A percentile compares a stretch with the other conserved stretches of the same genome.
Evolutionary conservation across 2,329 filamentous ascomycete species (phyloP).

Genomic region (Cordyceps sp.): DNA sequence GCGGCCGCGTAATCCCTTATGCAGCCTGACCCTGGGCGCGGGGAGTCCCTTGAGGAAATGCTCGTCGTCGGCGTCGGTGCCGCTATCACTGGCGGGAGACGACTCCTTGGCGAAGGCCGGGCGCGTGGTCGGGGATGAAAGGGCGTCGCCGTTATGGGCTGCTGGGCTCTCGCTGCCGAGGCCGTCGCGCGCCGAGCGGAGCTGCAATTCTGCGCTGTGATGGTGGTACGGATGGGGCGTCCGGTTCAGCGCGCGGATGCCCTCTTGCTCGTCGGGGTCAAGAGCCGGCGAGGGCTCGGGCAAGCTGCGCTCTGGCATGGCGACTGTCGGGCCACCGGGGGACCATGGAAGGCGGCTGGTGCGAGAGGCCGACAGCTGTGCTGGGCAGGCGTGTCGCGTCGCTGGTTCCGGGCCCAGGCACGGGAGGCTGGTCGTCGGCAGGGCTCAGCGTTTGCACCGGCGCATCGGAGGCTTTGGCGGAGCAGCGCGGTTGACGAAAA

Average conservation of each 20-base stretch:
- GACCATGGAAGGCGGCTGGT: slow-evolving; percentile 2
- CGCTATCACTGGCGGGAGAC: slow-evolving; percentile 64
- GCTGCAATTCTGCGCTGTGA: slow-evolving; percentile 37
- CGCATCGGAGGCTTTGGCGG: background rate
- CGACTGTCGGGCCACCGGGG: slow-evolving; percentile 7
- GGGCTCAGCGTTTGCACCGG: no score
- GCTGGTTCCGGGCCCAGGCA: no score
- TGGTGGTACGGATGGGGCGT: slow-evolving; percentile 54
- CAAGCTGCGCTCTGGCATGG: slow-evolving; percentile 30
- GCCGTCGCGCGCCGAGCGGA: slow-evolving; percentile 20
- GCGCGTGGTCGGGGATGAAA: slow-evolving; percentile 9
- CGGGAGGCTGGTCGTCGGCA: no score
- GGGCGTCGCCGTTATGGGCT: slow-evolving; percentile 6
- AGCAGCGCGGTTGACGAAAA: background rate
- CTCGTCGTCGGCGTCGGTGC: slow-evolving; percentile 91
- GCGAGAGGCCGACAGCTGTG: background rate
- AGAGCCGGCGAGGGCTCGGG: slow-evolving; percentile 16
- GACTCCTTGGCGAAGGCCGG: slow-evolving; percentile 30
- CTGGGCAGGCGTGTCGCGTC: no score
- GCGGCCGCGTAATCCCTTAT: slow-evolving; percentile 59
- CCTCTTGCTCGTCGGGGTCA: slow-evolving; percentile 18
- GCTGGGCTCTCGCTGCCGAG: slow-evolving; percentile 6
- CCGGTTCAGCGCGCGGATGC: slow-evolving; percentile 34
- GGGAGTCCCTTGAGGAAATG: slow-evolving; percentile 74
- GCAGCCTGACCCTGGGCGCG: slow-evolving; percentile 52